Evolutionary conservation across 768 basidiomycete genomes (phyloP), one percentile per base, ranked within the genome.

Genomic region (Daedaleopsis nitida): DNA sequence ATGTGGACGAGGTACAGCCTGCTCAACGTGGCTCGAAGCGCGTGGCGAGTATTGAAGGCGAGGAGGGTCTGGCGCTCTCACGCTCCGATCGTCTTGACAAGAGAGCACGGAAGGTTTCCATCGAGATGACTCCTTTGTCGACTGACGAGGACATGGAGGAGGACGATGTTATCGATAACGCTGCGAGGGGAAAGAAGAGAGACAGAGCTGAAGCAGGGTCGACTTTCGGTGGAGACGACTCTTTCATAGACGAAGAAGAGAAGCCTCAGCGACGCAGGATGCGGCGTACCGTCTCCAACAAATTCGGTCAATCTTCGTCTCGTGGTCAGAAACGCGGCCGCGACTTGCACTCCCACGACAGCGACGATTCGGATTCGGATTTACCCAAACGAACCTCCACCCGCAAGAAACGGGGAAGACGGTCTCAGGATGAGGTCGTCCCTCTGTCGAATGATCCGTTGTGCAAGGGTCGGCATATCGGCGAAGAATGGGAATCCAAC

Each of bases 401-500:
- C 37, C 80, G 82, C 57, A 86, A 84, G 74, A 87, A 84, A 72
- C 78, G 81, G 56, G 83, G 81, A 52, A 84, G 84, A 75, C 80
- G 72, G 60, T 56, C 74, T 65, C 60, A 67, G 44, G 79, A 80
- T 19, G 78, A 77, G 3, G 74, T 73, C 38, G 73, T 77, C n/a
- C 77, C 76, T 24, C 66, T 79, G 11, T 84, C 85, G 5, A 73
- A 70, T 52, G 82, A 82, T 64, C 77, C 80, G 11, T 75, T 80
- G n/a, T 83, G 84, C 59, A 82, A 79, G 65, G 80, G 81, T 27
- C 82, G 85, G 54, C 80, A 77, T 59, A 80, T 90, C 60, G 89
- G 90, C 27, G 91, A 93, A 37, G 82, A 87, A 70, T 94, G 91
- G 91, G 85, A 88, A 65, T 81, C 74, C 37, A 86, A 88, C 66